Percentiles rank a stretch among this genome's conserved stretches.
These are phyloP conservation scores for Neltuma alba DNA, from an alignment of 306 rosid species.

Conservation along the genomic window DNA sequence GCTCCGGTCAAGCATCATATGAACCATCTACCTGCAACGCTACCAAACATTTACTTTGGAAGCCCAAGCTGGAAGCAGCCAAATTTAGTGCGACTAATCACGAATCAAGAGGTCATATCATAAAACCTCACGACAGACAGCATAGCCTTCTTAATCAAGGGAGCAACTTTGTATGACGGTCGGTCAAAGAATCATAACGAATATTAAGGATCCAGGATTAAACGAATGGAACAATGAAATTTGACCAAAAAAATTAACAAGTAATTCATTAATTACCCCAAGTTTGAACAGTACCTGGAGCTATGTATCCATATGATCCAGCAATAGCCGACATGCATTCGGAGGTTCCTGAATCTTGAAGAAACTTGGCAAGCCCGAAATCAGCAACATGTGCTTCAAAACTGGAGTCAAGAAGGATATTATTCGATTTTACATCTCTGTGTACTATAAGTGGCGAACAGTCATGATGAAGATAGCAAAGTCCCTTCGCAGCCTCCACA, in stretches of 20 bases:
- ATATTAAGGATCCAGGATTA: slow-evolving; percentile 17
- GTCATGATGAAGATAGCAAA: slow-evolving; percentile 95
- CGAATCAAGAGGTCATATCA: slow-evolving; percentile 3
- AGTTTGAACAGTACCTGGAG: slow-evolving; percentile 72
- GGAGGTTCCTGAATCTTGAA: slow-evolving; percentile 97
- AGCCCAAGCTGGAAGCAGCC: slow-evolving; percentile 29
- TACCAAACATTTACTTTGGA: slow-evolving; percentile 46
- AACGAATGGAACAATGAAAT: slow-evolving; percentile 32
- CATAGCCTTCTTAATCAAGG: slow-evolving; percentile 32
- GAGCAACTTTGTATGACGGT: slow-evolving; percentile 30
- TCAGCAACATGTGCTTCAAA: slow-evolving; percentile 99
- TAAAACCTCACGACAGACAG: slow-evolving; percentile 37
- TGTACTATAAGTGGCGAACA: slow-evolving; percentile 94
- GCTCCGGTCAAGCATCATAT: slow-evolving; percentile 36
- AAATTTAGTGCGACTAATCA: background rate
- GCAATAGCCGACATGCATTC: slow-evolving; percentile 99
- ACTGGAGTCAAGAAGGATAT: slow-evolving; percentile 83
- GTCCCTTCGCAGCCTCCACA: slow-evolving; percentile 95
- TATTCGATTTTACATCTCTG: slow-evolving; percentile 93
- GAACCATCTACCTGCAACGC: slow-evolving; percentile 26
- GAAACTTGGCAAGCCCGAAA: slow-evolving; percentile 97
- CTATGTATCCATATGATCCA: slow-evolving; percentile 97
- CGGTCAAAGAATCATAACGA: slow-evolving; percentile 38
- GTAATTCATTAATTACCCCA: slow-evolving; percentile 21
- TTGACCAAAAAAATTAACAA: background rate